Percentiles rank a stretch among this genome's conserved stretches.
Conservation (phyloP, 768 basidiomycete genomes). For the Amanita jacksonii region DNA sequence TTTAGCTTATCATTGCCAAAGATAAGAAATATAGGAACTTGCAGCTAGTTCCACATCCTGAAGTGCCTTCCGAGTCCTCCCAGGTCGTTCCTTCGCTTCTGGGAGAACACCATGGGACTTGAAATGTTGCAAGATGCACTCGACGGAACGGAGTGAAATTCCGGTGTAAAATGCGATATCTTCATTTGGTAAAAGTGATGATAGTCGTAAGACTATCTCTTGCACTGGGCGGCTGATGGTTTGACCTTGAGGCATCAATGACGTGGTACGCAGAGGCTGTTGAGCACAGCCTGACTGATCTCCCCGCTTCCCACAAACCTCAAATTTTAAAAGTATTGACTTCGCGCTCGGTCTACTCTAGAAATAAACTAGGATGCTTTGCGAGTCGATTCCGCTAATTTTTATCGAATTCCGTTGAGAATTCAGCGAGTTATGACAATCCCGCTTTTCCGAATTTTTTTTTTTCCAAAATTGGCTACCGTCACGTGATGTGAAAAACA, state of each 20-base stretch:
- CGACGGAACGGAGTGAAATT: constrained; percentile 2
- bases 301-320: too few species aligned
- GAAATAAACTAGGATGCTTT: too few species aligned
- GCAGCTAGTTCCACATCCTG: not conserved
- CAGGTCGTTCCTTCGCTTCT: not conserved
- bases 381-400: too few species aligned
- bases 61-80: not conserved
- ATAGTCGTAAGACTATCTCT: constrained; percentile 5
- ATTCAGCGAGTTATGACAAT: too few species aligned
- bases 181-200: not conserved
- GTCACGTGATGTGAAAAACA: too few species aligned
- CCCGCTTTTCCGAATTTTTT: too few species aligned
- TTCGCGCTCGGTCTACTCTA: too few species aligned
- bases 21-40: not conserved
- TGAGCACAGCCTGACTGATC: too few species aligned
- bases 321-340: too few species aligned
- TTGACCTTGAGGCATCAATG: constrained; percentile 2
- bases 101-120: not conserved
- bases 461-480: too few species aligned
- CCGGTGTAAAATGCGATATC: constrained; percentile 6
- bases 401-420: too few species aligned
- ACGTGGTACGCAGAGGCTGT: too few species aligned
- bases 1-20: not conserved
- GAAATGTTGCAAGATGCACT: constrained; percentile 4
- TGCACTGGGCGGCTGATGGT: constrained; percentile 2